Evolutionary conservation across 1,284 basidiomycete species (phyloP), one percentile per base, ranked within the genome.

Genomic region (Microbotryomycetes sp.): DNA sequence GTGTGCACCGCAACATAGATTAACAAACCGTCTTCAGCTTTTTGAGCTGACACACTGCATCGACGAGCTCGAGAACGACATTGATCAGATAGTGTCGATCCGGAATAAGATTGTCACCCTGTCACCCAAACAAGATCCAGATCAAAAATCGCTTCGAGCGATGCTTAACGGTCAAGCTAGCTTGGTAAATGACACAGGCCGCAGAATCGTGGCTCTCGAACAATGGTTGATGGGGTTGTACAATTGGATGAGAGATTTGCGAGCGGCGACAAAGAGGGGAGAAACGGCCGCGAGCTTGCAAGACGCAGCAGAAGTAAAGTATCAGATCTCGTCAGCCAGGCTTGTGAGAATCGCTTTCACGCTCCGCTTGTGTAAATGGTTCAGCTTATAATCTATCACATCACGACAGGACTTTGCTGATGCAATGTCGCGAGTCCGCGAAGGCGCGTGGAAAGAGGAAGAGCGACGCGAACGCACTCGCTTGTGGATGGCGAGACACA

Each of bases 391-490:
- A n/a, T n/a, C n/a, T n/a, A n/a, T n/a, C n/a, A n/a, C n/a, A n/a
- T n/a, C n/a, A n/a, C n/a, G n/a, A 4, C 47, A 66, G 64, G 65
- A 66, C 54, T 66, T 66, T 31, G 62, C 59, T 9, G 52, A 61
- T 15, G 61, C 62, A 5, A 59, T 64, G 59, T 61, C 63, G 28
- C 24, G 65, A 4, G 61, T 66, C 53, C 59, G 65, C 21, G 65
- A 66, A n/a, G 65, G 62, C 5, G 65, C 65, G 0, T 61, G 51
- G 41, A 54, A 60, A 30, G 65, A 66, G 30, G 54, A 61, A 28
- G 49, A 61, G 30, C 46, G 45, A 5, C 59, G 59, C 16, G 45
- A 61, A 41, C 54, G 65, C 11, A 57, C 54, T 1, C 47, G 65
- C 0, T 47, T 64, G n/a, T 64, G 59, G 62, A 64, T 66, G 65